Evolutionary conservation across 805 yeast genomes (phyloP).

Genomic region (Lipomyces spencermartinsiae): DNA sequence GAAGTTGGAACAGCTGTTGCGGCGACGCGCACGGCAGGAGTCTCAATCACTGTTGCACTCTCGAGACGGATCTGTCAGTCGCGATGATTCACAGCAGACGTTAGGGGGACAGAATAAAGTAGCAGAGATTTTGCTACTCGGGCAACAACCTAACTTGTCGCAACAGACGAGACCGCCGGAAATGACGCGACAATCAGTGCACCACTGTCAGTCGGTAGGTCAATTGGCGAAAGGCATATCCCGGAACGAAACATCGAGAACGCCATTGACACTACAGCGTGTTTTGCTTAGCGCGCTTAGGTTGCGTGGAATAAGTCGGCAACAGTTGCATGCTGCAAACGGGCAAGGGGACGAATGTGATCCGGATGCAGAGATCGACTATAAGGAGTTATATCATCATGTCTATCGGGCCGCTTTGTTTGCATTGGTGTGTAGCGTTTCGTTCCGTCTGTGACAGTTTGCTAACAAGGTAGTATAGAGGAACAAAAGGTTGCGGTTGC

Average conservation of each 20-base stretch:
- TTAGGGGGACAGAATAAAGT: background rate
- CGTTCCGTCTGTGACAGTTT: background rate
- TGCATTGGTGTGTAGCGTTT: conserved; percentile 38
- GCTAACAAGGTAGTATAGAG: background rate
- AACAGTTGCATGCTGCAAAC: background rate
- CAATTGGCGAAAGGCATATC: background rate
- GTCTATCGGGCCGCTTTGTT: conserved; percentile 42
- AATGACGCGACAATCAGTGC: background rate
- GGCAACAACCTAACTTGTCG: background rate
- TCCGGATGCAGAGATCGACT: conserved; percentile 38
- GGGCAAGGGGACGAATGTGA: background rate
- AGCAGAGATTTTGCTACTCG: background rate
- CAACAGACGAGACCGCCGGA: background rate
- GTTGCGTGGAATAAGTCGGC: conserved; percentile 44
- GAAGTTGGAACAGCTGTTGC: conserved; percentile 20
- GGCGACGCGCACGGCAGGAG: conserved; percentile 14
- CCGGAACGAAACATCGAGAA: background rate
- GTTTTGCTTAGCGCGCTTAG: conserved; percentile 47
- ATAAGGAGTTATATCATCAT: conserved; percentile 42
- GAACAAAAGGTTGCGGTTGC: background rate
- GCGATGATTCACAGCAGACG: background rate
- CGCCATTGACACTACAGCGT: conserved; percentile 5
- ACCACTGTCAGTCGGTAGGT: background rate
- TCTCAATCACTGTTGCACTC: background rate
- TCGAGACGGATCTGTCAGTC: background rate